Conservation (phyloP, 2,329 filamentous ascomycete genomes). For the Microsporum ferrugineum region DNA sequence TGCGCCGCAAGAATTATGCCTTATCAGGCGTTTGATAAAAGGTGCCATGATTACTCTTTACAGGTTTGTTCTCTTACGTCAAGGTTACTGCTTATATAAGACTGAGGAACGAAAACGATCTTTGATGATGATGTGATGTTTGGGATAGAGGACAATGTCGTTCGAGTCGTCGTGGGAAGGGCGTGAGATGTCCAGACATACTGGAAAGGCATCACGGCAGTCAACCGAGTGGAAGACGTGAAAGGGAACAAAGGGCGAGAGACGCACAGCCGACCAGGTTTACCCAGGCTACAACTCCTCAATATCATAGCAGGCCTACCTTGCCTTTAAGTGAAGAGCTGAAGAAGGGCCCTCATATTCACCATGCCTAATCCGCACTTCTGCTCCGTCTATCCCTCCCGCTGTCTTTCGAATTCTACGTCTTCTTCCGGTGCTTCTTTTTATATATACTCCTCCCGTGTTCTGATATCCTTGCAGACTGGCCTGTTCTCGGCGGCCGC, state of each 20-base stretch:
- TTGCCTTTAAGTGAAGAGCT: background rate
- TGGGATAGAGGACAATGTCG: background rate
- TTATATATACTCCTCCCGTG: background rate
- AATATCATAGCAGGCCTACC: background rate
- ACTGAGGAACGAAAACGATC: background rate
- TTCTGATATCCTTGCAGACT: background rate
- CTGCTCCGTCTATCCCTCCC: background rate
- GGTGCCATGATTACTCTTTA: background rate
- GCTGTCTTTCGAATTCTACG: background rate
- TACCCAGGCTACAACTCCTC: background rate
- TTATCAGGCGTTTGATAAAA: background rate
- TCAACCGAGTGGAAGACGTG: background rate
- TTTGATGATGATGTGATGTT: background rate
- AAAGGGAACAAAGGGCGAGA: background rate
- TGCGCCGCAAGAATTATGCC: background rate
- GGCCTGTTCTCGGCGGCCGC: background rate
- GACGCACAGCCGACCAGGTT: background rate
- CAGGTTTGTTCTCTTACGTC: background rate
- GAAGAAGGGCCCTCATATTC: background rate
- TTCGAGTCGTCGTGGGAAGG: background rate
- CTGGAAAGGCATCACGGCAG: background rate
- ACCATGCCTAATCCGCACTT: background rate
- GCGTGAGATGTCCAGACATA: background rate
- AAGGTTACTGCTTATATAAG: background rate
- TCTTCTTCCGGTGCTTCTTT: background rate